Evolutionary conservation across 495 filamentous ascomycete genomes (phyloP), one percentile per base, ranked within the genome.

Genomic region (Rhizodiscina lignyota): DNA sequence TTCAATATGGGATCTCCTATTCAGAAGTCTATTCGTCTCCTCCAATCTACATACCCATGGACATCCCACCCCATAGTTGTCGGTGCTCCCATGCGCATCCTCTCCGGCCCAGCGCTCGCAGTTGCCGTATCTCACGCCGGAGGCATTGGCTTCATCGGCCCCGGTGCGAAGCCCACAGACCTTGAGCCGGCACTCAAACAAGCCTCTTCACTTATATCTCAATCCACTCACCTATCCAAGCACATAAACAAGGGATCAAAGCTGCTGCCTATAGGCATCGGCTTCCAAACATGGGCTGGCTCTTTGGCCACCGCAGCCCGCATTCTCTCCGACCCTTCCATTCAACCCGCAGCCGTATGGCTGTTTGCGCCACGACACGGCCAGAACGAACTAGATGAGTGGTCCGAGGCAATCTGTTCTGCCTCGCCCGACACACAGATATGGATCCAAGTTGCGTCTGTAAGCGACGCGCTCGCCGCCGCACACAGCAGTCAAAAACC

Each of bases 31-130:
- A n/a, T n/a, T n/a, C n/a, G n/a, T n/a, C n/a, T n/a, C n/a, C n/a
- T n/a, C n/a, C n/a, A n/a, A n/a, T n/a, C n/a, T n/a, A n/a, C 45
- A 19, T 87, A 81, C 47, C 72, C 79, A 41, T 85, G 77, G 75
- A 66, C 58, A 18, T 39, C 59, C 1, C 36, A 48, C 10, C 79
- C 82, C 0, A 60, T 85, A 28, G 63, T 89, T 17, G 56, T 72
- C 38, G 52, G 61, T 37, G 80, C 79, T 0, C 82, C 82, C 3
- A 84, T 89, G 78, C 68, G 74, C 30, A 55, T 77, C 20, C 70
- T 83, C 45, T 61, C 79, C 5, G 66, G 70, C 4, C 63, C 73
- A 12, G 51, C 54, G 27, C 58, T 83, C 0, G 61, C 77, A 4
- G 47, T 64, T 16, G 68, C 62, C 16, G 62, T 83, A 11, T 73